A percentile compares a stretch with the other conserved stretches of the same genome.
Conservation (phyloP, 2,329 filamentous ascomycete genomes). For the Fusarium pseudograminearum region DNA sequence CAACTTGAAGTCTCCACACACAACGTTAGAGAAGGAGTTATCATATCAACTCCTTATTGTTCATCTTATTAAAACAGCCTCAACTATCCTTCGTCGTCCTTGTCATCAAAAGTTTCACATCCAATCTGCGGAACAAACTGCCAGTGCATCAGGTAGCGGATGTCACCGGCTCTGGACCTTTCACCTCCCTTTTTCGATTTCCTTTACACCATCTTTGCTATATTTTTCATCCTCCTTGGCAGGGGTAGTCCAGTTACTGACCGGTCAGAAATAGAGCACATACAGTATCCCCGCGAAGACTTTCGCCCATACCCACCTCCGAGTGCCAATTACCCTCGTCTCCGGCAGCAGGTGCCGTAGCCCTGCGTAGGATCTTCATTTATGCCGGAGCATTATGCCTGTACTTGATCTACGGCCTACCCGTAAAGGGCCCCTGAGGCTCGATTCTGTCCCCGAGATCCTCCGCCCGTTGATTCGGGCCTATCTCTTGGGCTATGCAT, state of each 20-base stretch:
- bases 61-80: slow-evolving; percentile 16
- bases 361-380: slow-evolving; percentile 33
- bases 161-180: slow-evolving; percentile 25
- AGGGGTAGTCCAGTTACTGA: slow-evolving; percentile 40
- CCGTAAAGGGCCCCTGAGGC: slow-evolving; percentile 41
- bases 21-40: slow-evolving; percentile 2
- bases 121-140: slow-evolving; percentile 29
- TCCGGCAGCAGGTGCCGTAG: slow-evolving; percentile 44
- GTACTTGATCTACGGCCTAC: slow-evolving; percentile 28
- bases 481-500: slow-evolving; percentile 71
- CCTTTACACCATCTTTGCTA: slow-evolving; percentile 41
- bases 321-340: slow-evolving; percentile 19
- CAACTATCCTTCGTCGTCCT: slow-evolving; percentile 17
- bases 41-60: slow-evolving; percentile 24
- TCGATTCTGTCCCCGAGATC: slow-evolving; percentile 59
- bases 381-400: slow-evolving; percentile 36
- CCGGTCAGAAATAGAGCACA: slow-evolving; percentile 27
- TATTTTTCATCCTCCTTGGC: slow-evolving; percentile 24
- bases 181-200: slow-evolving; percentile 22
- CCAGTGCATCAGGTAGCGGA: slow-evolving; percentile 38
- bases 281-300: slow-evolving; percentile 39
- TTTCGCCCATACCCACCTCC: slow-evolving; percentile 35
- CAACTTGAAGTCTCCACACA: slow-evolving; percentile 21
- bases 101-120: slow-evolving; percentile 8
- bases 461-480: slow-evolving; percentile 69